Evolutionary conservation across 208 protist species (phyloP), one percentile per base, ranked within the genome.

Genomic region (Wallacemonas sp.): DNA sequence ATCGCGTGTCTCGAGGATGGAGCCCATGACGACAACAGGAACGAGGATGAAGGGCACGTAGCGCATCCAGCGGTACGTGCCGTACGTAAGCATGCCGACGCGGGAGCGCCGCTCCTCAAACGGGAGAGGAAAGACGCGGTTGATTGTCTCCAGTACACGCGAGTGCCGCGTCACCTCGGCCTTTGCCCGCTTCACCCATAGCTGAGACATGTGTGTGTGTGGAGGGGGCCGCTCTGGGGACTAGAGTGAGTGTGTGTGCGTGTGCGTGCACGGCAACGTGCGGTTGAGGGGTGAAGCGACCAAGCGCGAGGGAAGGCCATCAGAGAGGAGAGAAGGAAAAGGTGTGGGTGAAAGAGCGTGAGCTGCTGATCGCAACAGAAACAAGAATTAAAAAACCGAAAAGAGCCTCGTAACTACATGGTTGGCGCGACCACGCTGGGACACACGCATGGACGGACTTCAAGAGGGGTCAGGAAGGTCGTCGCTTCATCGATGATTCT

Each of bases 181-280:
- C 76, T 91, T 91, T 9, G 89, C 86, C 19, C 85, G 83, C 63
- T 95, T 95, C 61, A 95, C 86, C 87, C 85, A 95, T 34, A 95
- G 62, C 41, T 92, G 85, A 36, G 89, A 94, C 89, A 94, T 94
- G 4, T 12, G 3, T 44, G 36, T 13, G 0, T 12, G 17, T 55
- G 30, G 9, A 6, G 54, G 21, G 8, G 21, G 21, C 46, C n/a
- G n/a, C n/a, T n/a, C n/a, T n/a, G n/a, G n/a, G n/a, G n/a, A n/a
- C n/a, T n/a, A n/a, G n/a, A n/a, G n/a, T n/a, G n/a, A n/a, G n/a
- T n/a, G n/a, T n/a, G n/a, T n/a, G n/a, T n/a, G n/a, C n/a, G n/a
- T n/a, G n/a, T n/a, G n/a, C n/a, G n/a, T n/a, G n/a, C n/a, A n/a
- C n/a, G n/a, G n/a, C n/a, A n/a, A n/a, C n/a, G n/a, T n/a, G n/a